Evolutionary conservation across 2,329 filamentous ascomycete genomes (phyloP), one percentile per base, ranked within the genome.

Genomic region (Fusarium dimerum): DNA sequence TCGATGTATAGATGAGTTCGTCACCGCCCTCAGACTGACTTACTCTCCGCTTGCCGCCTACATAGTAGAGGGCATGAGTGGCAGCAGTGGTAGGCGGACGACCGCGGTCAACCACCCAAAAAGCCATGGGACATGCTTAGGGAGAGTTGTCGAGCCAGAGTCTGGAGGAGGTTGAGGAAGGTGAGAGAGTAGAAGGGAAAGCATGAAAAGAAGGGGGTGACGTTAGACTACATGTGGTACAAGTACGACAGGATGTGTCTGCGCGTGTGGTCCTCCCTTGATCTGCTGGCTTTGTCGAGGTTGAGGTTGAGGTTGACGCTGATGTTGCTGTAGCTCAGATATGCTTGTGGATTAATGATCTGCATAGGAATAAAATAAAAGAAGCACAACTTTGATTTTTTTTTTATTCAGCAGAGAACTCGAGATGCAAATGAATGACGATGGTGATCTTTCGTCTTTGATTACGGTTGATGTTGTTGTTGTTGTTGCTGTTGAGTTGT

Each of bases 41-140:
- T 50, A 72, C 67, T 30, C 72, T 69, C 45, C 73, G 71, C 64
- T 76, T 76, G 52, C 69, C 73, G 52, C 65, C 68, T 26, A 66
- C 63, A 53, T 68, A 51, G 56, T 72, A 69, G 36, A 63, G 66
- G 47, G 51, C 59, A 50, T 51, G 56, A 50, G 51, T 55, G 40
- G 59, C 45, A 46, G 50, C 47, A 56, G 59, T 59, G 61, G 60
- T 60, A 60, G 63, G 63, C 56, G 66, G 58, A 56, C 59, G 61
- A 62, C 58, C 64, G 55, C 67, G 59, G 65, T 69, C 66, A 59
- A 67, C 69, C 56, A 73, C 69, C 73, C 68, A 73, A 65, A 68
- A 75, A 64, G 66, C 68, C 70, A 71, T 74, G 60, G 70, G 68
- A 68, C 71, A 73, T 68, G 65, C 69, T 71, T 51, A 26, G 20